Base-by-base conservation (phyloP, 176 grass and related monocot genomes). In the Neostapfia colusana region DNA sequence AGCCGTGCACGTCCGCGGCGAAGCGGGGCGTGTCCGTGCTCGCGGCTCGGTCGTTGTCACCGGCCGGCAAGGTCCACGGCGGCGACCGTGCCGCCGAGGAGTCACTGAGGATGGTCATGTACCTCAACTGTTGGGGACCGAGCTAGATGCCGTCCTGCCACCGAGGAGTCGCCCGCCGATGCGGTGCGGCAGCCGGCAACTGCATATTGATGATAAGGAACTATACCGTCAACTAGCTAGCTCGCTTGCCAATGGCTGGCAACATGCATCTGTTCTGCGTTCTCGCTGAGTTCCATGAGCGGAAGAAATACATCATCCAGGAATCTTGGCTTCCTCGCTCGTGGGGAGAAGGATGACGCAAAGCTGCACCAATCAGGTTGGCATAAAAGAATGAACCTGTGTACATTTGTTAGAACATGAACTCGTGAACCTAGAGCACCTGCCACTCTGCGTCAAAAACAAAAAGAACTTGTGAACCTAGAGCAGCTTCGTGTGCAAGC, bases 51-150 rank as follows among this genome's bases (percentile, higher is more conserved):
- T 21, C 75, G 25, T 3, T 75, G 42, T 0, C 74, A 24, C 1
- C 61, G 36, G 51, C 44, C 5, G 11, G 66, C 45, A 71, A 71
- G 66, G 75, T 26, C 53, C 36, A 63, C 7, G 10, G 15, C 10
- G n/a, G 28, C 27, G 8, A 31, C 34, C 35, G 12, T 16, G 67
- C 79, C 58, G 67, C 46, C 40, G 88, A 86, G 70, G 85, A 94
- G 73, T 88, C 88, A 17, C 70, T 90, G 64, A 82, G 91, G 82
- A 90, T 90, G 91, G 62, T 90, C 65, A 90, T 94, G 79, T 91
- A 90, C 72, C 78, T 93, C 72, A 93, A 87, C 68, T 97, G 85
- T 70, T 90, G 89, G 93, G 89, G 89, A 4, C 87, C 93, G 43
- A 79, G 84, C 78, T 96, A 82, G 60, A 14, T 5, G 53, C 23